Percentiles rank a stretch among this genome's conserved stretches.
Conservation (phyloP, 345 rosid species). For the Bruguiera parviflora region DNA sequence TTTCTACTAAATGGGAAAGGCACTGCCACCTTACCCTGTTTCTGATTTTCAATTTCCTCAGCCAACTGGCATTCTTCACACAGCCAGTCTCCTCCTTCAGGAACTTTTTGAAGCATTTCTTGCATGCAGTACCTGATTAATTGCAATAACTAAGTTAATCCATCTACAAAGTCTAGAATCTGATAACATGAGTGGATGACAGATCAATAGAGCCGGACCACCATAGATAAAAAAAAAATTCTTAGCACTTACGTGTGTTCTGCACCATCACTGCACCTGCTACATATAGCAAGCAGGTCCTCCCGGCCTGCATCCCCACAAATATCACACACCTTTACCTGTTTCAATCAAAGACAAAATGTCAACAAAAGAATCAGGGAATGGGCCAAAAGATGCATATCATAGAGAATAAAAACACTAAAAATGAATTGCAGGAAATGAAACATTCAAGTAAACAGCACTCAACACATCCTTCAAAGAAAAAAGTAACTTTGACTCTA, state of each 20-base stretch:
- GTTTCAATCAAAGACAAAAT: conserved; percentile 24
- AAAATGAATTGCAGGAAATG: background rate
- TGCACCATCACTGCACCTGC: conserved; percentile 93
- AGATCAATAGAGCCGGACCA: conserved; percentile 7
- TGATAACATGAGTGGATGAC: conserved; percentile 4
- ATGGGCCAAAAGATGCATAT: background rate
- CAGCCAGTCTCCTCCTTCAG: conserved; percentile 89
- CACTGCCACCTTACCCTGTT: conserved; percentile 48
- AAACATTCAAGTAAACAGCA: background rate
- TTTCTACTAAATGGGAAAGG: too few relatives aligned
- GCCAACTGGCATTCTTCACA: conserved; percentile 91
- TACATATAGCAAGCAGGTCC: conserved; percentile 90
- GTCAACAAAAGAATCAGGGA: background rate
- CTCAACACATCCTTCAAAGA: background rate
- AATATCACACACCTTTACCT: conserved; percentile 99
- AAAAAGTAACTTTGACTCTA: background rate
- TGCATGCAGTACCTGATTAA: conserved; percentile 90
- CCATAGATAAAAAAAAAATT: conserved; percentile 9
- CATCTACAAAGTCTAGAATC: conserved; percentile 4
- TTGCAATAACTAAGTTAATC: conserved; percentile 18
- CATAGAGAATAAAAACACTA: background rate
- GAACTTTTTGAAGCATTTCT: conserved; percentile 76
- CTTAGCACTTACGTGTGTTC: conserved; percentile 87
- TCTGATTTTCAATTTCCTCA: conserved; percentile 63
- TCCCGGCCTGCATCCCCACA: conserved; percentile 99